Percentiles rank a stretch among this genome's conserved stretches.
These are phyloP conservation scores for Blastobotrys buckinghamii DNA, from an alignment of 1,139 yeast species.

Conservation along the genomic window DNA sequence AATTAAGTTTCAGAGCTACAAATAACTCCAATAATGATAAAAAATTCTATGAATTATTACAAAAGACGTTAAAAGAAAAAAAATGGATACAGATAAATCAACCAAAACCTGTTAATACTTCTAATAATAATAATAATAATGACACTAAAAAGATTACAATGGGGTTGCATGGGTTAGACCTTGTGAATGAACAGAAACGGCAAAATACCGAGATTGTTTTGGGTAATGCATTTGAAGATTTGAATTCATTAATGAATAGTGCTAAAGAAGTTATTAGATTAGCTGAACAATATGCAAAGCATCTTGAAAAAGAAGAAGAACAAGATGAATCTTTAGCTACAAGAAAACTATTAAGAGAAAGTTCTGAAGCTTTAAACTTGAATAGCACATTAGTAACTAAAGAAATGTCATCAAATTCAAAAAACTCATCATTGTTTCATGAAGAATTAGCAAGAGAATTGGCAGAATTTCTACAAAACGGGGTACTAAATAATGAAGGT, in stretches of 20 bases:
- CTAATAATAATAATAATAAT: not conserved
- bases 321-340: slow-evolving; percentile 19
- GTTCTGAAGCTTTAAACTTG: slow-evolving; percentile 32
- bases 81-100: slow-evolving; percentile 19
- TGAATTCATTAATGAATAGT: slow-evolving; percentile 68
- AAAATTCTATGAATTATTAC: slow-evolving; percentile 28
- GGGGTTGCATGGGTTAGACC: slow-evolving; percentile 72
- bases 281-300: slow-evolving; percentile 44
- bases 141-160: slow-evolving; percentile 4
- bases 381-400: slow-evolving; percentile 33
- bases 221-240: slow-evolving; percentile 66
- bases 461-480: slow-evolving; percentile 44
- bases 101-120: not conserved
- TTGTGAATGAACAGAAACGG: slow-evolving; percentile 50
- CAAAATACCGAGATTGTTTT: slow-evolving; percentile 58
- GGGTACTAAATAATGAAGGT: slow-evolving; percentile 43
- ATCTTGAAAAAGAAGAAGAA: slow-evolving; percentile 23
- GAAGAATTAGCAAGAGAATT: slow-evolving; percentile 53
- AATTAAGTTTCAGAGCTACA: slow-evolving; percentile 29
- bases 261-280: slow-evolving; percentile 68
- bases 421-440: slow-evolving; percentile 37
- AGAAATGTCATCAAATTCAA: slow-evolving; percentile 28
- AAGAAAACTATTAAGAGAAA: slow-evolving; percentile 26
- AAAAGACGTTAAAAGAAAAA: slow-evolving; percentile 21
- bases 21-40: slow-evolving; percentile 31